Percentiles rank a stretch among this genome's conserved stretches.
Conservation (phyloP, 2,329 filamentous ascomycete genomes). For the Trichoderma atrobrunneum region DNA sequence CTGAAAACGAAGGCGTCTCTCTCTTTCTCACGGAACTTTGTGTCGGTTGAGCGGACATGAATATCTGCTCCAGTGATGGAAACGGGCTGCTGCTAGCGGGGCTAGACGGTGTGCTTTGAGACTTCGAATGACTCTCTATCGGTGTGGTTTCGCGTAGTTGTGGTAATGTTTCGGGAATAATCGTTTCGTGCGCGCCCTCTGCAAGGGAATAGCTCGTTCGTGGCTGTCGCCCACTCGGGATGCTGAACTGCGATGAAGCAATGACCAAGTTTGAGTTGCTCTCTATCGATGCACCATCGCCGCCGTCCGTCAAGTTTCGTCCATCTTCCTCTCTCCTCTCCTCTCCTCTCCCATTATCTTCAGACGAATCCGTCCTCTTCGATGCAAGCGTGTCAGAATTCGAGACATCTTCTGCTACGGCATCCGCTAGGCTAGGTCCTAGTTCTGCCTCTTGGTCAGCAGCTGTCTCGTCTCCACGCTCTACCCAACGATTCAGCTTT, state of each 20-base stretch:
- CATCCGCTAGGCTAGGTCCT: conserved; percentile 18
- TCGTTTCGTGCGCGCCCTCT: conserved; percentile 29
- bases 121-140: conserved; percentile 13
- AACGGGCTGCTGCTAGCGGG: conserved; percentile 34
- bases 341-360: background rate
- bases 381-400: background rate
- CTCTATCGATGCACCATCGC: background rate
- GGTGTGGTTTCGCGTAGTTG: conserved; percentile 21
- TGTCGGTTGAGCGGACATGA: conserved; percentile 39
- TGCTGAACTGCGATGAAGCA: conserved; percentile 36
- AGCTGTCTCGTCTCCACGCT: conserved; percentile 7
- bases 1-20: conserved; percentile 19
- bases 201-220: conserved; percentile 40
- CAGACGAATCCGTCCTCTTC: conserved; percentile 5
- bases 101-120: background rate
- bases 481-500: background rate
- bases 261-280: conserved; percentile 20
- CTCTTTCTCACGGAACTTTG: conserved; percentile 30
- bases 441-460: conserved; percentile 24
- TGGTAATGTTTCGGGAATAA: conserved; percentile 26
- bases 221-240: conserved; percentile 49
- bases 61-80: conserved; percentile 39
- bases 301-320: background rate
- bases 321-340: background rate
- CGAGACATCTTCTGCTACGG: background rate